phyloP scores from a whole-genome alignment of 176 grass and related monocot genomes.

The Juncus effusus region DNA sequence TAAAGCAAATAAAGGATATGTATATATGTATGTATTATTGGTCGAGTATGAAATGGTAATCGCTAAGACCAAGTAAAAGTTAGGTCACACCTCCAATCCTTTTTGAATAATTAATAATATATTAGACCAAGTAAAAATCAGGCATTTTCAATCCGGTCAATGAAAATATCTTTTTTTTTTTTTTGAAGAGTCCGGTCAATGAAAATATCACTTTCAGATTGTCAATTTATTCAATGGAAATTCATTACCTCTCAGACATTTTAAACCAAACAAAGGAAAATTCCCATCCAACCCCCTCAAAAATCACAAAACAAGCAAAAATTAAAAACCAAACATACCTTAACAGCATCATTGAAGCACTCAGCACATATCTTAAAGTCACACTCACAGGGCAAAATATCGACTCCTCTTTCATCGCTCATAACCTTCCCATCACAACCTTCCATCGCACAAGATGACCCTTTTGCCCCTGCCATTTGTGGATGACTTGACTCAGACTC shows the following conservation, averaged over 20 bases:
- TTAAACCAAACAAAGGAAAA: not conserved
- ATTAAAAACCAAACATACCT: conserved; percentile 29
- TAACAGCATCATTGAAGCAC: conserved; percentile 84
- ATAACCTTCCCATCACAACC: conserved; percentile 84
- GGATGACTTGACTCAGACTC: conserved; percentile 70
- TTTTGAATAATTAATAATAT: not conserved
- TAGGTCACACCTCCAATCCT: conserved; percentile 3
- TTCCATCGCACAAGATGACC: conserved; percentile 64
- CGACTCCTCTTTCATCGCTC: conserved; percentile 82
- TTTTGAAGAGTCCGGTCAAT: not conserved
- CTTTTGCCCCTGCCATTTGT: conserved; percentile 90
- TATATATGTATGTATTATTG: conserved; percentile 5
- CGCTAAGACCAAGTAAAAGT: conserved; percentile 20
- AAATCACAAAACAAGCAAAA: not conserved
- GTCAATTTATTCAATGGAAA: conserved; percentile 1
- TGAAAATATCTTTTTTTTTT: conserved; percentile 3
- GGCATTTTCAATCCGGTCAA: conserved; percentile 3
- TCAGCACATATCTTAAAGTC: conserved; percentile 94
- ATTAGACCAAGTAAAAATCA: conserved; percentile 16
- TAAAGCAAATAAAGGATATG: conserved; percentile 6
- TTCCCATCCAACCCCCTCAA: not conserved
- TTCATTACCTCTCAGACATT: not conserved
- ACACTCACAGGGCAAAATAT: conserved; percentile 87
- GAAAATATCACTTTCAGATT: conserved; percentile 2
- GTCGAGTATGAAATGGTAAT: conserved; percentile 11